Conservation (phyloP, 345 rosid genomes). For the Eucalyptus rudis region DNA sequence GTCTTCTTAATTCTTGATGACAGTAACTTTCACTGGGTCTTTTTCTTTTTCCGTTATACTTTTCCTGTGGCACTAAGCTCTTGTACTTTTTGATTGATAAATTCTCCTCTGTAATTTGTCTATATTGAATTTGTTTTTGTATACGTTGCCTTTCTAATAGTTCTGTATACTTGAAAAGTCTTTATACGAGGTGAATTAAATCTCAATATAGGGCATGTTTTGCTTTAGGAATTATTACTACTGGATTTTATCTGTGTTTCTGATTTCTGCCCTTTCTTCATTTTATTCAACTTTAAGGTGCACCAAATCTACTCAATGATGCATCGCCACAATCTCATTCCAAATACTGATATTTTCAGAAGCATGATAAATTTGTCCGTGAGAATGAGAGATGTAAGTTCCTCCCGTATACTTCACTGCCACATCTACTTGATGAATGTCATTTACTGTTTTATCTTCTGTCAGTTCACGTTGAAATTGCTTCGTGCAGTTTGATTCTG, state of each 20-base stretch:
- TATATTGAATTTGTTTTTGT: not conserved
- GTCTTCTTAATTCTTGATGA: not conserved
- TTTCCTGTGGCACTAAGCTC: not conserved
- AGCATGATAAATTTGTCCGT: constrained; percentile 51
- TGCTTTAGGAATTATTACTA: not conserved
- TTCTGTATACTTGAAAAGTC: not conserved
- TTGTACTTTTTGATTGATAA: not conserved
- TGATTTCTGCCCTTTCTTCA: not conserved
- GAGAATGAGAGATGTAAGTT: constrained; percentile 78
- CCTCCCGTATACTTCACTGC: not conserved
- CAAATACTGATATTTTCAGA: constrained; percentile 58
- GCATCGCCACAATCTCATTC: constrained; percentile 30
- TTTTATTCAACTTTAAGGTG: constrained; percentile 33
- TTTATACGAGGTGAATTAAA: not conserved
- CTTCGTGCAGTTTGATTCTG: constrained; percentile 56
- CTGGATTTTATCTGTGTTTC: not conserved
- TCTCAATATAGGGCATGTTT: not conserved
- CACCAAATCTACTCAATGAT: constrained; percentile 48
- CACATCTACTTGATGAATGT: not conserved
- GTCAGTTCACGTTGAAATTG: not conserved
- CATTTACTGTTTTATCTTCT: not conserved
- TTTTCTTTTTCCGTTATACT: not conserved
- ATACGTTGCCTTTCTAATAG: not conserved
- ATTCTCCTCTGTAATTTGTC: not conserved
- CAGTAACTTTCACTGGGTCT: not conserved